Conservation (phyloP, 2,329 filamentous ascomycete species). For the Cyphellophora attinorum region DNA sequence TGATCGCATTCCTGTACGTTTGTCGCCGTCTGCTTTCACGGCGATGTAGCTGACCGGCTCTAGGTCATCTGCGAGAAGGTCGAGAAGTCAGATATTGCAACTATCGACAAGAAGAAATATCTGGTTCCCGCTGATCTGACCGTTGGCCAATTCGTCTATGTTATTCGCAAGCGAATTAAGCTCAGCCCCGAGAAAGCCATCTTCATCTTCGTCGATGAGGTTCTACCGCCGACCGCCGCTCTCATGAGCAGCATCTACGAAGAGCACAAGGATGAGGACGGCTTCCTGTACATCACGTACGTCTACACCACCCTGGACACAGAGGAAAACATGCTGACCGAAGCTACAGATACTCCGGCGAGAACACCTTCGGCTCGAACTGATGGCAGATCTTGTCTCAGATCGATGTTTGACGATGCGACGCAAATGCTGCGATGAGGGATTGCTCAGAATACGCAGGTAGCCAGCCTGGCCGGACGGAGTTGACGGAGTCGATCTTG, state of each 20-base stretch:
- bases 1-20: constrained; percentile 90
- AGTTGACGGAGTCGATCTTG: no score
- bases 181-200: constrained; percentile 98
- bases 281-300: constrained; percentile 96
- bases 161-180: constrained; percentile 99
- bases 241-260: constrained; percentile 99
- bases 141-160: constrained; percentile 98
- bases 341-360: constrained; percentile 69
- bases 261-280: constrained; percentile 85
- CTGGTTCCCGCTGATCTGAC: constrained; percentile 94
- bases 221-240: constrained; percentile 88
- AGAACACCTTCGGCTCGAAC: constrained; percentile 82
- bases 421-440: no score
- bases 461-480: no score
- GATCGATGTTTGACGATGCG: no score
- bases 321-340: constrained; percentile 16
- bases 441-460: no score
- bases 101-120: constrained; percentile 99
- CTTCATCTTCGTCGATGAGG: constrained; percentile 99
- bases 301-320: constrained; percentile 21
- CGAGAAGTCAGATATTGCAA: constrained; percentile 97
- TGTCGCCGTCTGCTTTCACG: constrained; percentile 3
- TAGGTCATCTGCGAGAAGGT: constrained; percentile 99
- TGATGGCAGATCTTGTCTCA: no score
- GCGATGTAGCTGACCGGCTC: constrained; percentile 9